These are phyloP conservation scores for Colletotrichum coccodes DNA, from an alignment of 2,329 filamentous ascomycete genomes.

Conservation along the genomic window DNA sequence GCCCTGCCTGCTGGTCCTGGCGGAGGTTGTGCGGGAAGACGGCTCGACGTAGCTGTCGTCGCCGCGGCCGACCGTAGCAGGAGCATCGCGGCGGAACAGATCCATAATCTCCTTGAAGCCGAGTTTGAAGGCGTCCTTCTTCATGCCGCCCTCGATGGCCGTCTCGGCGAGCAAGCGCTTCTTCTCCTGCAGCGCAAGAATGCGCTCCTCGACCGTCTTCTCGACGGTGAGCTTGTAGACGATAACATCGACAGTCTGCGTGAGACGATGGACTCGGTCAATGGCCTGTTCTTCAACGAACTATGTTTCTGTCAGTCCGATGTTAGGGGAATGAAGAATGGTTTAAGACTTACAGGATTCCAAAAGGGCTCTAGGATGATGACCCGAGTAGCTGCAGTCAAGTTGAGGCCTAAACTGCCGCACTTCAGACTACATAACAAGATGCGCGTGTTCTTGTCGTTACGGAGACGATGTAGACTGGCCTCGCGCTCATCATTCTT, in stretches of 20 bases:
- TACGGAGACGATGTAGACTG: slow-evolving; percentile 80
- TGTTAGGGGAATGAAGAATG: background rate
- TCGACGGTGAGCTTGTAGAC: slow-evolving; percentile 94
- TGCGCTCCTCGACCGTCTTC: slow-evolving; percentile 90
- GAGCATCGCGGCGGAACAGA: slow-evolving; percentile 67
- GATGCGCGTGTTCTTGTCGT: slow-evolving; percentile 79
- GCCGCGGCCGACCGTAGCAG: background rate
- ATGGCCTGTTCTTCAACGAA: slow-evolving; percentile 99
- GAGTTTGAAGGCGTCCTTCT: slow-evolving; percentile 81
- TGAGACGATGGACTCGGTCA: slow-evolving; percentile 97
- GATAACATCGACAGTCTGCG: slow-evolving; percentile 92
- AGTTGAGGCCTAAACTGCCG: slow-evolving; percentile 89
- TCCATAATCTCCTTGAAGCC: slow-evolving; percentile 93
- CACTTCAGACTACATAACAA: slow-evolving; percentile 95
- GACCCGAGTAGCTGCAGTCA: slow-evolving; percentile 92
- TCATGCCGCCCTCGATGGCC: slow-evolving; percentile 85
- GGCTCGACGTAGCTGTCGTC: slow-evolving; percentile 13
- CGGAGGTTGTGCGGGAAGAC: slow-evolving; percentile 6
- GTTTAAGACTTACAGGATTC: slow-evolving; percentile 78
- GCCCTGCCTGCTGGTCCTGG: slow-evolving; percentile 14
- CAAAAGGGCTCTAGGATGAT: slow-evolving; percentile 98
- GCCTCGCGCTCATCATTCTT: slow-evolving; percentile 91
- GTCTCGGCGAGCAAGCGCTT: slow-evolving; percentile 93
- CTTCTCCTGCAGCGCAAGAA: slow-evolving; percentile 92
- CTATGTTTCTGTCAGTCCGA: slow-evolving; percentile 48